Base-by-base conservation (phyloP, 2,329 filamentous ascomycete genomes). In the Neonectria magnoliae region DNA sequence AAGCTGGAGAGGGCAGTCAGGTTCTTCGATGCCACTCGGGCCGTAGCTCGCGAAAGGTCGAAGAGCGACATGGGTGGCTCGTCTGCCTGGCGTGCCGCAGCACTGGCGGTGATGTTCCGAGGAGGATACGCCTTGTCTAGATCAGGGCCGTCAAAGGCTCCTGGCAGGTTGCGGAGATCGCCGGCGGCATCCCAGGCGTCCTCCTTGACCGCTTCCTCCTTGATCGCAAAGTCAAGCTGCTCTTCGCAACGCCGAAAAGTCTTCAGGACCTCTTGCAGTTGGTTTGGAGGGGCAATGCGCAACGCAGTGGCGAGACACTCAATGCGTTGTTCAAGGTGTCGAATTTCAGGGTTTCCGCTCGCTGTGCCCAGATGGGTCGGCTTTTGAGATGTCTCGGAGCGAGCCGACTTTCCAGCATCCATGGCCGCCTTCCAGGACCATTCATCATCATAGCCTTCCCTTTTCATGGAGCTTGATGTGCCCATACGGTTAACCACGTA, bases 401-500 rank as follows among this genome's bases (percentile, higher is more conserved):
- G 85, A 36, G 88, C 85, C 76, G 94, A 92, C 65, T 91, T 90
- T 16, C 93, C 93, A n/a, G 92, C 91, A 70, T 91, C 87, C 47
- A 95, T 83, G 4, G 93, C 92, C 7, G 92, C 92, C 64, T 88
- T 89, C 93, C 93, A 96, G 1, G 91, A 91, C 78, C 91, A 90
- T 62, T 91, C 85, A 69, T 93, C 91, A 14, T 79, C 73, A 18
- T 62, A 59, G 20, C 67, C 68, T 22, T 54, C 48, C 4, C 47
- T 10, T 3, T 14, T 72, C 55, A 5, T 64, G 59, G 56, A 36
- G 13, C 42, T 50, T 8, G 73, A 65, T 10, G 73, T 64, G 8
- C 84, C 83, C 0, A 96, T 82, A 22, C 91, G 87, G 73, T 89
- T 93, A 51, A 93, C 87, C 2, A 94, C 90, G 74, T 93, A 95